Percentiles rank a stretch among this genome's conserved stretches.
These are phyloP conservation scores for Moesziomyces globuligerus DNA, from an alignment of 1,284 basidiomycete genomes.

Conservation along the genomic window DNA sequence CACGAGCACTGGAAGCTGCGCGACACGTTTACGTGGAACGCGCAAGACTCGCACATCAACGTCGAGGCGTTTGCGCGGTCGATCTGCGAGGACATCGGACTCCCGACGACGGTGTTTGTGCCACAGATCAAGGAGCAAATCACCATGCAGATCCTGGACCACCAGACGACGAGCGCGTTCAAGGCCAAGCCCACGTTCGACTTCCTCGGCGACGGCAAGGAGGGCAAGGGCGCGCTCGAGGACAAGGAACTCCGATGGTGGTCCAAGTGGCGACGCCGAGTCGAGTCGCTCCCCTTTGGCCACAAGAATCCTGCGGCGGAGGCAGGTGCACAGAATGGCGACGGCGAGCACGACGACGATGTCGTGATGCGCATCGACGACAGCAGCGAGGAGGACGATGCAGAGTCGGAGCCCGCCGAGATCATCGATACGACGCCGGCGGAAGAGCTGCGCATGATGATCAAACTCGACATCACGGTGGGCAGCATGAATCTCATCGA, in stretches of 20 bases:
- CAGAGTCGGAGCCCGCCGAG: slow-evolving; percentile 31
- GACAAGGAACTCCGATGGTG: slow-evolving; percentile 46
- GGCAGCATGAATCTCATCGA: slow-evolving; percentile 93
- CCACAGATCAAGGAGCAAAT: slow-evolving; percentile 82
- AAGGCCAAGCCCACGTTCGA: slow-evolving; percentile 42
- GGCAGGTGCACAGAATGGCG: slow-evolving; percentile 72
- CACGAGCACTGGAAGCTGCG: slow-evolving; percentile 87
- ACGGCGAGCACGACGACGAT: slow-evolving; percentile 69
- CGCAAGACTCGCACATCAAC: slow-evolving; percentile 85
- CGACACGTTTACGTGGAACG: slow-evolving; percentile 97
- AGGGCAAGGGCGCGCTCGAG: slow-evolving; percentile 38
- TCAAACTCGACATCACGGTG: slow-evolving; percentile 96
- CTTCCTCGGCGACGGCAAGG: slow-evolving; percentile 23
- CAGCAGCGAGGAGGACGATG: slow-evolving; percentile 70
- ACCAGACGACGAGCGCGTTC: slow-evolving; percentile 64
- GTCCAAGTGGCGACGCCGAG: slow-evolving; percentile 43
- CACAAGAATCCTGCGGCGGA: slow-evolving; percentile 66
- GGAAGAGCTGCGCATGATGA: slow-evolving; percentile 83
- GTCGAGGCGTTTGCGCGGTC: slow-evolving; percentile 89
- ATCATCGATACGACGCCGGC: slow-evolving; percentile 38
- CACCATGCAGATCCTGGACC: slow-evolving; percentile 86
- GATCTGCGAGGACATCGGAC: slow-evolving; percentile 88
- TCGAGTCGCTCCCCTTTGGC: slow-evolving; percentile 37
- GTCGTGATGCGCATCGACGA: slow-evolving; percentile 24
- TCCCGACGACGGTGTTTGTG: slow-evolving; percentile 77